phyloP scores from a whole-genome alignment of 148 eudicot species.

The Vaccinium darrowii region DNA sequence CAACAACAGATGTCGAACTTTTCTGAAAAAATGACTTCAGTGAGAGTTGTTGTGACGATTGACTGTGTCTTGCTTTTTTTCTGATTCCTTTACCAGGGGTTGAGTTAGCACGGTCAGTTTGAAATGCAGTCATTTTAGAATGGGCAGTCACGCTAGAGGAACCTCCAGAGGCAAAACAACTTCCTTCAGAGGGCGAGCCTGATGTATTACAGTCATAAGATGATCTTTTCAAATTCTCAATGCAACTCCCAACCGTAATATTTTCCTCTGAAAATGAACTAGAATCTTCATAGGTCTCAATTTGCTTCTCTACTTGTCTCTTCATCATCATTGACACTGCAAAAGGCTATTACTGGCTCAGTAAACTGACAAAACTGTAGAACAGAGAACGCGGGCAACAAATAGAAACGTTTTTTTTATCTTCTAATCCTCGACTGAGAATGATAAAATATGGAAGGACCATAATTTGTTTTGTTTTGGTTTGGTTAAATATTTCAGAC shows the following conservation, averaged over 20 bases:
- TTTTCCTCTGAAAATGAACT: constrained; percentile 30
- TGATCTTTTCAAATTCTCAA: constrained; percentile 23
- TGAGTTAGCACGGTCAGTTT: constrained; percentile 22
- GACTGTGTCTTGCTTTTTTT: constrained; percentile 64
- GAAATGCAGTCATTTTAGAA: constrained; percentile 7
- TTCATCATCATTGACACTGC: constrained; percentile 76
- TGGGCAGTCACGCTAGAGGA: constrained; percentile 7
- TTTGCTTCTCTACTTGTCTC: constrained; percentile 50
- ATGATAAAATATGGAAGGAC: background rate
- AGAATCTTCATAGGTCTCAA: constrained; percentile 28
- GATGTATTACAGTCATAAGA: constrained; percentile 23
- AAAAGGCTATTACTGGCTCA: constrained; percentile 13
- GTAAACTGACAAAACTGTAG: constrained; percentile 3
- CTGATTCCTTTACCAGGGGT: constrained; percentile 30
- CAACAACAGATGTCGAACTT: constrained; percentile 28
- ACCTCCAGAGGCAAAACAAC: constrained; percentile 10
- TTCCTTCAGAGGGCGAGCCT: constrained; percentile 16
- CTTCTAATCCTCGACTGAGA: background rate
- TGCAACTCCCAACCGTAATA: constrained; percentile 14
- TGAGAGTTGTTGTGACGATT: constrained; percentile 76
- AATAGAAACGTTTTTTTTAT: background rate
- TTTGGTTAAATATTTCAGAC: background rate
- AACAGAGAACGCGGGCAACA: background rate
- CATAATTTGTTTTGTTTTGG: background rate
- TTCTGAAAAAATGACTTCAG: constrained; percentile 78